Evolutionary conservation across 116 monocot species (phyloP).

Genomic region (Phalaenopsis hybrid): DNA sequence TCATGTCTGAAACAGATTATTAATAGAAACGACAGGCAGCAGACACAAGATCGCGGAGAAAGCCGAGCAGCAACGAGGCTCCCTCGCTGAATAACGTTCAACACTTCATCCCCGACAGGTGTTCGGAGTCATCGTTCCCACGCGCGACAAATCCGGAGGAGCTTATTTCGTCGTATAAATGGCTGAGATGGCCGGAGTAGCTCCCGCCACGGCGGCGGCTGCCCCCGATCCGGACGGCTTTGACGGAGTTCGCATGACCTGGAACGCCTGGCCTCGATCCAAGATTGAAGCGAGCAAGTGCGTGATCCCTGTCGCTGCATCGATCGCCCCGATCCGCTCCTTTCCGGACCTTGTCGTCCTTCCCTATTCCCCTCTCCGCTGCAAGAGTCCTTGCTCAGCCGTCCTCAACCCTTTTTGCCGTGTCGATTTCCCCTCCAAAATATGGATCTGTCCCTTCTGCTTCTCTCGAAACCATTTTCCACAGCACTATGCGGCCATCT

Average conservation of each 20-base stretch:
- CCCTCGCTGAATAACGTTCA: not conserved
- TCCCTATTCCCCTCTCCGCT: conserved; percentile 87
- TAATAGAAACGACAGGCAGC: not conserved
- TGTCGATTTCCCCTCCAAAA: conserved; percentile 84
- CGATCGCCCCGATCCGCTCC: conserved; percentile 70
- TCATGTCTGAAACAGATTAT: too few relatives aligned
- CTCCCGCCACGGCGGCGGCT: conserved; percentile 7
- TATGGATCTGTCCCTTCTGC: conserved; percentile 99
- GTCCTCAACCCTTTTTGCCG: conserved; percentile 77
- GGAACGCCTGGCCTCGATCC: conserved; percentile 85
- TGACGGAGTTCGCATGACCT: conserved; percentile 87
- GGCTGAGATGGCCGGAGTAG: conserved; percentile 40
- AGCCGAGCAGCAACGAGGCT: not conserved
- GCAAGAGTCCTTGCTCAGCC: conserved; percentile 89
- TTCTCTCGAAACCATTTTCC: conserved; percentile 94
- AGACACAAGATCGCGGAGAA: not conserved
- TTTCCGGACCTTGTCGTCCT: conserved; percentile 36
- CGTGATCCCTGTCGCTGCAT: conserved; percentile 83
- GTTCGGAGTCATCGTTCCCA: not conserved
- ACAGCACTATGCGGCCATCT: conserved; percentile 63
- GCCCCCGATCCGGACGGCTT: conserved; percentile 52
- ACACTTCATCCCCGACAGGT: not conserved
- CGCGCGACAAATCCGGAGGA: not conserved
- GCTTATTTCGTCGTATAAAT: conserved; percentile 16
- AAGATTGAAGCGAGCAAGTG: conserved; percentile 88